Conservation (phyloP, 345 rosid genomes). For the Gossypium stocksii region DNA sequence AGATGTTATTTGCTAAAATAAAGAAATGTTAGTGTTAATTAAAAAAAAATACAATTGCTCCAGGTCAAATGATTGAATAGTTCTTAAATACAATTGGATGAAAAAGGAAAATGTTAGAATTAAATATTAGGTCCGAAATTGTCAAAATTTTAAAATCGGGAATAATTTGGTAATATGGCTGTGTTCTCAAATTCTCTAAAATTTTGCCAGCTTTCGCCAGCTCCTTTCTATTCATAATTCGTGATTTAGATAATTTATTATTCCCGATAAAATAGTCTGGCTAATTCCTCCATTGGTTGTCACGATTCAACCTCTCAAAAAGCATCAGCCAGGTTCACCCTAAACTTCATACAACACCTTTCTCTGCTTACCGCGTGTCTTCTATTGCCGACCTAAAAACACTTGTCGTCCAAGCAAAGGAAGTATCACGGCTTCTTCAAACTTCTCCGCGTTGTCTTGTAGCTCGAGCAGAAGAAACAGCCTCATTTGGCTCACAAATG, state of each 20-base stretch:
- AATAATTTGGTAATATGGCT: neutral
- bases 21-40: too few species aligned
- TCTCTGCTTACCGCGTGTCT: neutral
- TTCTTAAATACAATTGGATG: too few species aligned
- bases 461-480: slow-evolving; percentile 24
- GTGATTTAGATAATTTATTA: neutral
- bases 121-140: too few species aligned
- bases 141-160: too few species aligned
- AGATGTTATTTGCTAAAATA: too few species aligned
- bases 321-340: neutral
- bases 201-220: slow-evolving; percentile 9
- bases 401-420: slow-evolving; percentile 8
- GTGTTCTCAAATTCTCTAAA: neutral
- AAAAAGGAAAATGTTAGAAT: too few species aligned
- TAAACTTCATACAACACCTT: neutral
- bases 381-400: neutral
- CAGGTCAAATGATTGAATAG: too few species aligned
- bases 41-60: too few species aligned
- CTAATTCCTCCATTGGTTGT: neutral
- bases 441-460: neutral
- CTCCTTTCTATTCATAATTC: slow-evolving; percentile 3
- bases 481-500: slow-evolving; percentile 16
- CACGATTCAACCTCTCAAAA: neutral
- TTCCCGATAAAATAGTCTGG: neutral
- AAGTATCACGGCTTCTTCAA: neutral